Evolutionary conservation across 495 filamentous ascomycete species (phyloP).

Genomic region (Niebla homalea): DNA sequence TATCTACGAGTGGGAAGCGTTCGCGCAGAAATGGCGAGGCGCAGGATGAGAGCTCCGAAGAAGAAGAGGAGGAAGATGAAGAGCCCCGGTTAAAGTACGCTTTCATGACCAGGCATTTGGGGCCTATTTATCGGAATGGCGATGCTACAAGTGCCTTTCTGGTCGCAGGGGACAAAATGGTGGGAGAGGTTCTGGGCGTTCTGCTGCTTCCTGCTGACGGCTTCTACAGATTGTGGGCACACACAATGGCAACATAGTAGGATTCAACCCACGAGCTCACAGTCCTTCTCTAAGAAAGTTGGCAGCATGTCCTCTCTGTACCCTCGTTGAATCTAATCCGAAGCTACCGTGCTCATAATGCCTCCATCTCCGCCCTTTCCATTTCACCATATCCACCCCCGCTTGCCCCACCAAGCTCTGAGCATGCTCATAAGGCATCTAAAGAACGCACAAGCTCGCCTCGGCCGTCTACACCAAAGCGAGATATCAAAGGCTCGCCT

Average conservation of each 20-base stretch:
- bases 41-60: slow-evolving; percentile 46
- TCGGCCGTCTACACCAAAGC: slow-evolving; percentile 30
- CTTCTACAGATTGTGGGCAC: slow-evolving; percentile 68
- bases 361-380: slow-evolving; percentile 77
- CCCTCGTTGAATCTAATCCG: slow-evolving; percentile 67
- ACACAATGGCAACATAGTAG: slow-evolving; percentile 92
- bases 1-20: slow-evolving; percentile 13
- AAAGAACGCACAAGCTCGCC: slow-evolving; percentile 33
- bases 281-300: slow-evolving; percentile 3
- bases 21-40: slow-evolving; percentile 26
- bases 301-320: slow-evolving; percentile 70
- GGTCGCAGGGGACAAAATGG: slow-evolving; percentile 93
- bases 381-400: slow-evolving; percentile 83
- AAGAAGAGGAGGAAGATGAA: slow-evolving; percentile 85
- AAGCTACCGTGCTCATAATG: slow-evolving; percentile 81
- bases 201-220: slow-evolving; percentile 6
- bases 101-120: slow-evolving; percentile 65
- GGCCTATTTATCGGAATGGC: slow-evolving; percentile 76
- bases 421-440: slow-evolving; percentile 32
- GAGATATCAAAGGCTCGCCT: not conserved
- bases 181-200: slow-evolving; percentile 23
- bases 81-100: slow-evolving; percentile 91
- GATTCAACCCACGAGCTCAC: slow-evolving; percentile 20
- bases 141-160: slow-evolving; percentile 86
- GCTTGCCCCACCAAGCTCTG: slow-evolving; percentile 42